A percentile compares a stretch with the other conserved stretches of the same genome.
phyloP scores from a whole-genome alignment of 345 rosid genomes.

The Mallotus nudiflorus region DNA sequence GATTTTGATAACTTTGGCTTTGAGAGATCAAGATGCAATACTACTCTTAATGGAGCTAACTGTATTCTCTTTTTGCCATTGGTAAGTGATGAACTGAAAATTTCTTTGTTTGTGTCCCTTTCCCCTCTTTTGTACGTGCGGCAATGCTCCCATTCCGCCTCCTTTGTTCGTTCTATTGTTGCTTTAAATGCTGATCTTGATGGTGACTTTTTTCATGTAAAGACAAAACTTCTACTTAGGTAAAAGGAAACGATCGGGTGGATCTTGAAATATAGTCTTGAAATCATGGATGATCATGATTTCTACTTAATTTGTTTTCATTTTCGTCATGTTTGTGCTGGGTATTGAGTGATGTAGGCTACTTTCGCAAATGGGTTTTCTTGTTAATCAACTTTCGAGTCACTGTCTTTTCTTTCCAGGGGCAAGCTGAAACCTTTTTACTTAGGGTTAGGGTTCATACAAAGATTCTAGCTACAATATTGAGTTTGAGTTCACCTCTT shows the following conservation, averaged over 20 bases:
- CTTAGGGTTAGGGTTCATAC: constrained; percentile 41
- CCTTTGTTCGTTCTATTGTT: too few relatives aligned
- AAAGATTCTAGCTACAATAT: neutral
- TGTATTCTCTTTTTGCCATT: neutral
- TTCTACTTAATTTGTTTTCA: neutral
- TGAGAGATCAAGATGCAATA: neutral
- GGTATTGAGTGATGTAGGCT: neutral
- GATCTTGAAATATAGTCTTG: neutral
- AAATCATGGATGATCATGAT: neutral
- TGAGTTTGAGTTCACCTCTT: neutral
- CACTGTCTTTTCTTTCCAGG: neutral
- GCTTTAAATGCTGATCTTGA: neutral
- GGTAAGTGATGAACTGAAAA: constrained; percentile 6
- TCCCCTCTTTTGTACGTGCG: too few relatives aligned
- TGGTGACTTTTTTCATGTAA: neutral
- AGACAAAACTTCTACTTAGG: neutral
- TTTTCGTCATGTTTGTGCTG: neutral
- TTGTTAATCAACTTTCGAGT: neutral
- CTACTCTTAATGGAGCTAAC: neutral
- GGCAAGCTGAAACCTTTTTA: neutral
- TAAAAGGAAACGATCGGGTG: neutral
- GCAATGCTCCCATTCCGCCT: too few relatives aligned
- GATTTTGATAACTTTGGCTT: too few relatives aligned
- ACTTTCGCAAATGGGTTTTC: constrained; percentile 4
- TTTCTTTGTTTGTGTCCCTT: too few relatives aligned